Conservation (phyloP, 345 rosid species). For the Moringa oleifera region DNA sequence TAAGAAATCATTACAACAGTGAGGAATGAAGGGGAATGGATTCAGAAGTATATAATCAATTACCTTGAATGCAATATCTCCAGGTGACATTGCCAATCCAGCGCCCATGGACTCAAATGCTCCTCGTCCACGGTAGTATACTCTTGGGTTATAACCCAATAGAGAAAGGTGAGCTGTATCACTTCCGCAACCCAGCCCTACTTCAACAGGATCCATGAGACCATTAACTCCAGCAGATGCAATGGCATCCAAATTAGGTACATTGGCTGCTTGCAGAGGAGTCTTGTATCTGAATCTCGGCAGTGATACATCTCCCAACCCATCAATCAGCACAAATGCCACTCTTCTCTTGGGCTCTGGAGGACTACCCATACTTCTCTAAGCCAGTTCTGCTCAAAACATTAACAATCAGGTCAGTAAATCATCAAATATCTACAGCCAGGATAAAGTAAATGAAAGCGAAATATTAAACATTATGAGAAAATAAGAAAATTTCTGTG, state of each 20-base stretch:
- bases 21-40: neutral
- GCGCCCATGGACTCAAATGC: slow-evolving; percentile 99
- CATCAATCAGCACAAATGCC: slow-evolving; percentile 87
- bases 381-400: neutral
- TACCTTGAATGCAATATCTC: slow-evolving; percentile 79
- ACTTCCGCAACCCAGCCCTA: slow-evolving; percentile 97
- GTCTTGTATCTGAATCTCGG: slow-evolving; percentile 71
- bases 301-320: slow-evolving; percentile 84
- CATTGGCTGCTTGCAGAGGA: slow-evolving; percentile 71
- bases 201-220: slow-evolving; percentile 99
- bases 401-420: neutral
- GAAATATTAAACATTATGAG: too few relatives aligned
- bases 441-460: neutral
- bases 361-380: slow-evolving; percentile 33
- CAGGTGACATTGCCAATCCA: slow-evolving; percentile 95
- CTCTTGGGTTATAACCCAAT: slow-evolving; percentile 86
- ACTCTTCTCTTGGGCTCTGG: slow-evolving; percentile 55
- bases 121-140: slow-evolving; percentile 88
- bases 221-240: slow-evolving; percentile 92
- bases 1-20: neutral
- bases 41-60: neutral
- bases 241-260: slow-evolving; percentile 77
- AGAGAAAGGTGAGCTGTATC: slow-evolving; percentile 98
- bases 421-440: neutral
- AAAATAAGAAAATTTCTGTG: too few relatives aligned